Base-by-base conservation (phyloP, 2,329 filamentous ascomycete species). In the Pseudofabraea citricarpa region DNA sequence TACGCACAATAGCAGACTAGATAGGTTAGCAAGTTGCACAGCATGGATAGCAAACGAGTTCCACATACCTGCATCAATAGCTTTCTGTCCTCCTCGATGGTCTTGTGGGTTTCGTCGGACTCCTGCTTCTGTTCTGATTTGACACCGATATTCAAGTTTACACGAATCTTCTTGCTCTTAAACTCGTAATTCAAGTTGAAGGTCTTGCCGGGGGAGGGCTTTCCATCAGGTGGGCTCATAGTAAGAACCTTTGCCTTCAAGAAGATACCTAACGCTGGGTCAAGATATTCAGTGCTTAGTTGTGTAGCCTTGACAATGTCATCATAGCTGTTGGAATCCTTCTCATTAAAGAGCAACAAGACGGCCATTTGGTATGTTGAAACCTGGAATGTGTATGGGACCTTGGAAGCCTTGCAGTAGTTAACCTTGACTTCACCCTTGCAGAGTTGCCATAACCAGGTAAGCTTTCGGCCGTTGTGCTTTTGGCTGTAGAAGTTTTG, bases 301-400 rank as follows among this genome's bases (percentile, higher is more conserved):
- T 85, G 81, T 2, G 93, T 97, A 12, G 84, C 82, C 53, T 83
- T 83, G 29, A 83, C 74, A 50, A 97, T 94, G 52, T 96, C 90
- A 26, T 94, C 85, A 64, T 96, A 97, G 22, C 81, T 81, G 53
- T 95, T 77, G 9, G 75, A 83, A 50, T 95, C 90, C 54, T 80
- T 83, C 54, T 97, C 90, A 62, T 98, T 98, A 73, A 96, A 98
- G 19, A 97, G 73, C 38, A 98, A 71, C 21, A 98, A 74, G 46
- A 98, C 90, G 1, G 90, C 91, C 90, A 98, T 96, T 66, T 98
- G 93, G 62, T 93, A 98, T 3, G 91, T 90, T 2, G 91, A 97
- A 9, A 98, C 94, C 64, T 95, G 90, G 73, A 98, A 94, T 2
- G 89, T 97, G 64, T 90, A 96, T 0, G 91, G 89, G 1, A 90